These are phyloP conservation scores for Angomonas deanei DNA, from an alignment of 208 protist genomes.

Conservation along the genomic window DNA sequence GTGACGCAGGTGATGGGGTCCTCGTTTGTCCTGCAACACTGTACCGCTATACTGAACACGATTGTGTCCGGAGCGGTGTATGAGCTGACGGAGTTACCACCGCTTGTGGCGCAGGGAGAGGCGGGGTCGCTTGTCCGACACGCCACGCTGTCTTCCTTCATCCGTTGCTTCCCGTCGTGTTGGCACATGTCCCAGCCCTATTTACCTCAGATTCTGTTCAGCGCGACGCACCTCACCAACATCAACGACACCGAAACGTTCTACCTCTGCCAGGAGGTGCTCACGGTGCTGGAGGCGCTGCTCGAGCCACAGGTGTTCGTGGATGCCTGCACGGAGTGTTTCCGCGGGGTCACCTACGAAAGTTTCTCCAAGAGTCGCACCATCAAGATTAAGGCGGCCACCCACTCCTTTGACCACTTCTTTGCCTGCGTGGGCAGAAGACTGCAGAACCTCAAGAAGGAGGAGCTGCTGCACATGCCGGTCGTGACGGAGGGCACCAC, in stretches of 20 bases:
- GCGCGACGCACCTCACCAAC: slow-evolving; percentile 49
- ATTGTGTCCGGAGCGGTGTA: slow-evolving; percentile 46
- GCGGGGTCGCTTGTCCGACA: slow-evolving; percentile 62
- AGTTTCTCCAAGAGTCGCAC: slow-evolving; percentile 27
- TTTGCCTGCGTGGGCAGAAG: slow-evolving; percentile 66
- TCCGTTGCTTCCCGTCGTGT: slow-evolving; percentile 69
- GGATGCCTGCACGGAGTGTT: slow-evolving; percentile 49
- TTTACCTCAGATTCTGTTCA: slow-evolving; percentile 57
- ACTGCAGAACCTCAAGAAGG: slow-evolving; percentile 56
- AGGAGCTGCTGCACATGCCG: slow-evolving; percentile 67
- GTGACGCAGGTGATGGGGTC: slow-evolving; percentile 67
- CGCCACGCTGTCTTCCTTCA: slow-evolving; percentile 43
- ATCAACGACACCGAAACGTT: slow-evolving; percentile 72
- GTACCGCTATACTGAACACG: slow-evolving; percentile 37
- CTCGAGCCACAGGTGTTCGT: slow-evolving; percentile 83
- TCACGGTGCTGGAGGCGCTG: slow-evolving; percentile 80
- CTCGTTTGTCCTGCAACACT: slow-evolving; percentile 50
- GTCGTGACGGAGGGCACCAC: slow-evolving; percentile 46
- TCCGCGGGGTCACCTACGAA: slow-evolving; percentile 52
- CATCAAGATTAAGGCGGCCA: slow-evolving; percentile 48
- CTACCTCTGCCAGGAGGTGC: slow-evolving; percentile 62
- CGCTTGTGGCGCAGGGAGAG: slow-evolving; percentile 31
- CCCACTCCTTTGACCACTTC: slow-evolving; percentile 70
- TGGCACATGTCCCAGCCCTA: slow-evolving; percentile 84
- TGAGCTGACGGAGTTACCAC: slow-evolving; percentile 43